These are phyloP conservation scores for Teratosphaeria viscida DNA, from an alignment of 2,329 filamentous ascomycete genomes.

Conservation along the genomic window DNA sequence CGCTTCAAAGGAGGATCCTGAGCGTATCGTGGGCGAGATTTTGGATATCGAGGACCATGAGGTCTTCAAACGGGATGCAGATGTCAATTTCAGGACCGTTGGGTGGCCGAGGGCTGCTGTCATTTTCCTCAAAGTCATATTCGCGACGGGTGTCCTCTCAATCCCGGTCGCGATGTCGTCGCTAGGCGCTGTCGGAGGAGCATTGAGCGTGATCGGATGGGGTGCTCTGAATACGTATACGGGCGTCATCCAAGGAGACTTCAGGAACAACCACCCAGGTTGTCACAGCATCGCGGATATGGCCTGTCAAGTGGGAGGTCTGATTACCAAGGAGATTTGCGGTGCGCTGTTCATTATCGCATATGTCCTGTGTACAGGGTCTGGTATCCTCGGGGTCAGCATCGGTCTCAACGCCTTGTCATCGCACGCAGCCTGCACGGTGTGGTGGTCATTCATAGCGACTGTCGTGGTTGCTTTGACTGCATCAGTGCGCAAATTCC, in stretches of 20 bases:
- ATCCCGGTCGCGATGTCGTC: constrained; percentile 41
- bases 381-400: constrained; percentile 49
- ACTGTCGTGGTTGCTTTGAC: constrained; percentile 40
- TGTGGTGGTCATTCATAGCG: constrained; percentile 45
- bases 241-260: constrained; percentile 40
- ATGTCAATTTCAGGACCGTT: constrained; percentile 45
- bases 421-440: constrained; percentile 48
- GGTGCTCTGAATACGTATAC: constrained; percentile 41
- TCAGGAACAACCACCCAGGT: constrained; percentile 32
- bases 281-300: constrained; percentile 49
- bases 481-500: constrained; percentile 48
- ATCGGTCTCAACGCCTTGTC: constrained; percentile 51
- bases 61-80: constrained; percentile 40
- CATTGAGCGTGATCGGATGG: constrained; percentile 39
- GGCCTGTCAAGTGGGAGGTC: constrained; percentile 46
- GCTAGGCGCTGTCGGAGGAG: constrained; percentile 38
- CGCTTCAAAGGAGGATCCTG: constrained; percentile 9
- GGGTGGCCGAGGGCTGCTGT: constrained; percentile 42
- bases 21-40: constrained; percentile 13
- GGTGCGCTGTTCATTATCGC: constrained; percentile 39
- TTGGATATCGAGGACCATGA: constrained; percentile 31
- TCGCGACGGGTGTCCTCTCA: constrained; percentile 40
- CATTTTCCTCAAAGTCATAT: constrained; percentile 45
- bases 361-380: constrained; percentile 46
- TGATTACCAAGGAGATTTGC: constrained; percentile 41